Evolutionary conservation across 345 rosid species (phyloP).

Genomic region (Pelargonium nanum): DNA sequence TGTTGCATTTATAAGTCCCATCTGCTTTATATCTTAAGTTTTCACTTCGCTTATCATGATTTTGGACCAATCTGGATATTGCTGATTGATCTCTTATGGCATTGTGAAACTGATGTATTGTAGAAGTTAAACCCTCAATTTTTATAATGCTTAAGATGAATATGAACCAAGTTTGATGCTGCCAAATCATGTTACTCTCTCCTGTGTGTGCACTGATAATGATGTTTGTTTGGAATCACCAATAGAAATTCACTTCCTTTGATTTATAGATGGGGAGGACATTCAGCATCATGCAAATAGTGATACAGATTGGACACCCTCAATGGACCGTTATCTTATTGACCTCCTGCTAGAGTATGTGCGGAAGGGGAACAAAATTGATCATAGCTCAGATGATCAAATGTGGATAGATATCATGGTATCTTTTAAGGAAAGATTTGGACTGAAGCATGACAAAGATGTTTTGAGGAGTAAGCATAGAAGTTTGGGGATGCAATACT

Average conservation of each 20-base stretch:
- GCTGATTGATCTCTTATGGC: not conserved
- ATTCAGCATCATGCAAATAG: conserved; percentile 13
- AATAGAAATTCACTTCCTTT: not conserved
- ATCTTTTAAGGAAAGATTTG: conserved; percentile 34
- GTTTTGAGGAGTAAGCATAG: conserved; percentile 21
- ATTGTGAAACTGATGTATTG: not conserved
- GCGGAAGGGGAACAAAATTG: conserved; percentile 20
- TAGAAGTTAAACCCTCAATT: not conserved
- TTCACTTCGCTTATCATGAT: not conserved
- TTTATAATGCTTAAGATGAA: not conserved
- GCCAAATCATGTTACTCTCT: not conserved
- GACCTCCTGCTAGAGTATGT: conserved; percentile 38
- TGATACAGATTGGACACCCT: conserved; percentile 32
- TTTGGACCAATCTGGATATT: no score
- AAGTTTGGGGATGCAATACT: conserved; percentile 24
- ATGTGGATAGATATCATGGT: conserved; percentile 35
- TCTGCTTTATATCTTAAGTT: not conserved
- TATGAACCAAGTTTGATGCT: not conserved
- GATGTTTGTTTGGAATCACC: not conserved
- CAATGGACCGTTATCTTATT: conserved; percentile 41
- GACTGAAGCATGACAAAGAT: conserved; percentile 25
- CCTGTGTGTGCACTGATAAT: no score
- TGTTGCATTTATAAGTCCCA: no score
- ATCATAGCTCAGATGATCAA: conserved; percentile 17
- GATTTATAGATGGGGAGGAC: conserved; percentile 22